Evolutionary conservation across 2,329 filamentous ascomycete species (phyloP).

Genomic region (Kalmusia sp.): DNA sequence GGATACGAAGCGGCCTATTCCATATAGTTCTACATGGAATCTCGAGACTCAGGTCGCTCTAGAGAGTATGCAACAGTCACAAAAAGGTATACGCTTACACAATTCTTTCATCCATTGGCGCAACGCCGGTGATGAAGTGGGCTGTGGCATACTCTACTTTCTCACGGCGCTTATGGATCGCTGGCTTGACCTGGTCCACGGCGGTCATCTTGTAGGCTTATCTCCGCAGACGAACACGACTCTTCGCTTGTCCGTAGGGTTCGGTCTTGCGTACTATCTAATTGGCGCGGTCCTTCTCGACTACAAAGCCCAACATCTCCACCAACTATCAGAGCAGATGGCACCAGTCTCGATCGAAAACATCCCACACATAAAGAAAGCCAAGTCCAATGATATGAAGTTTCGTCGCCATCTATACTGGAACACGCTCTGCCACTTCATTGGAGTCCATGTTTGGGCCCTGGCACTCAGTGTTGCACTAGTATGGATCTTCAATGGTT

Average conservation of each 20-base stretch:
- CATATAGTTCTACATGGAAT: slow-evolving; percentile 65
- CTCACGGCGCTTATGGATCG: slow-evolving; percentile 63
- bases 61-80: slow-evolving; percentile 59
- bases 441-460: slow-evolving; percentile 61
- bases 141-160: slow-evolving; percentile 62
- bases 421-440: slow-evolving; percentile 57
- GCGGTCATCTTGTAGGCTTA: slow-evolving; percentile 51
- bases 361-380: slow-evolving; percentile 51
- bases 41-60: slow-evolving; percentile 63
- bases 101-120: slow-evolving; percentile 66
- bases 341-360: slow-evolving; percentile 50
- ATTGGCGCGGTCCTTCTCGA: slow-evolving; percentile 64
- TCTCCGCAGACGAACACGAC: slow-evolving; percentile 38
- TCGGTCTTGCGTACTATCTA: slow-evolving; percentile 65
- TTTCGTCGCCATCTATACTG: slow-evolving; percentile 60
- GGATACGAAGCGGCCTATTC: slow-evolving; percentile 58
- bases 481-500: slow-evolving; percentile 60
- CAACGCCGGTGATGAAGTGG: slow-evolving; percentile 62
- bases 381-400: slow-evolving; percentile 54
- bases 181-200: slow-evolving; percentile 59
- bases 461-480: slow-evolving; percentile 58
- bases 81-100: slow-evolving; percentile 63
- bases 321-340: slow-evolving; percentile 53
- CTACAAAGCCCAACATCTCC: slow-evolving; percentile 60
- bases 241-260: slow-evolving; percentile 58